Evolutionary conservation across 495 filamentous ascomycete genomes (phyloP).

Genomic region (Cercophora samala): DNA sequence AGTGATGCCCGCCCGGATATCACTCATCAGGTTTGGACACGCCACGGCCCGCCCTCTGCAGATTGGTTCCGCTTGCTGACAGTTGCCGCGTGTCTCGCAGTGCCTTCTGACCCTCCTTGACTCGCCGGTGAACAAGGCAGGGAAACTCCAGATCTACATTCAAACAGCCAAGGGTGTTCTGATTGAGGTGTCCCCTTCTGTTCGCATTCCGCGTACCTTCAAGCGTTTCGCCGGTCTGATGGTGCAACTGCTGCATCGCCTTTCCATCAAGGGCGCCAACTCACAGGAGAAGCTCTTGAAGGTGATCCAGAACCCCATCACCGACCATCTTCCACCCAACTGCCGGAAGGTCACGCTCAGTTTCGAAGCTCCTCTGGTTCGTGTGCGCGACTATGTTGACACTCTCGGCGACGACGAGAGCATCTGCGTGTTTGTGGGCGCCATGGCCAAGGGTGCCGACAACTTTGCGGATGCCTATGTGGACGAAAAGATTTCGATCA

Average conservation of each 20-base stretch:
- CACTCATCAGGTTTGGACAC: constrained; percentile 80
- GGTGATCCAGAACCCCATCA: constrained; percentile 96
- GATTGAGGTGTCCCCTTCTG: constrained; percentile 95
- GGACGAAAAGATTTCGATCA: constrained; percentile 96
- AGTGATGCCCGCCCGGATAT: constrained; percentile 97
- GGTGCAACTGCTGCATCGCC: constrained; percentile 96
- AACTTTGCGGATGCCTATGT: constrained; percentile 93
- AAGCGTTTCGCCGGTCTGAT: constrained; percentile 98
- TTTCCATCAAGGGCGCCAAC: constrained; percentile 91
- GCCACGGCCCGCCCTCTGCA: constrained; percentile 15
- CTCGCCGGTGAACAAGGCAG: constrained; percentile 97
- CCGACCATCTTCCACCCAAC: constrained; percentile 91
- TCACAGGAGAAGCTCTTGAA: constrained; percentile 96
- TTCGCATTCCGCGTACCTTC: constrained; percentile 95
- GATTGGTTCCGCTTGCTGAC: constrained; percentile 21
- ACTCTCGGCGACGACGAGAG: constrained; percentile 77
- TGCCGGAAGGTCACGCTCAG: constrained; percentile 96
- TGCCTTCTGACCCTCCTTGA: constrained; percentile 96
- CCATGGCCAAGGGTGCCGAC: constrained; percentile 95
- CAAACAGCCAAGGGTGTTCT: constrained; percentile 94
- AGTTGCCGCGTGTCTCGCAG: constrained; percentile 44
- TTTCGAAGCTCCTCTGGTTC: constrained; percentile 83
- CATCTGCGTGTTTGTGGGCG: constrained; percentile 94
- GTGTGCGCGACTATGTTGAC: constrained; percentile 83
- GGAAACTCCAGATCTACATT: constrained; percentile 96